Base-by-base conservation (phyloP, 371 early-diverging fungal genomes). In the Chytridiales sp. region DNA sequence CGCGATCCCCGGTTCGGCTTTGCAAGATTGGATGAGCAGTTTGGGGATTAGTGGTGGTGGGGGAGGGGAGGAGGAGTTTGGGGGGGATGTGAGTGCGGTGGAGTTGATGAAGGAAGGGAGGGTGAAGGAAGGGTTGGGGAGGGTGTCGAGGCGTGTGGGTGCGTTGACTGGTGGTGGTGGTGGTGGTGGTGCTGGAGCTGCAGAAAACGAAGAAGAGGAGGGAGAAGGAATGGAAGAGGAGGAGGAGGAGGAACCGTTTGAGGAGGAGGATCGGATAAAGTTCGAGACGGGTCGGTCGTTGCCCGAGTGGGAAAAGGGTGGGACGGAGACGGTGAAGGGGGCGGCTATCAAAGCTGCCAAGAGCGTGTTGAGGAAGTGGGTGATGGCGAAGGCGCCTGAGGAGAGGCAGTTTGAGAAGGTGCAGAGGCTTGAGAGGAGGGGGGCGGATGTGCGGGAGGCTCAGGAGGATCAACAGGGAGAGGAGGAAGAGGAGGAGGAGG, bases 241-340 rank as follows among this genome's bases (percentile, higher is more conserved):
- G n/a, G n/a, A 38, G 9, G 38, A 38, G 38, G 38, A n/a, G 38
- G 9, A 38, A 9, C 9, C 11, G 11, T 38, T 38, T 38, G 38
- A 38, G 11, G 38, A 38, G 38, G 38, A 38, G 38, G 38, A 9
- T n/a, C 11, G n/a, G 38, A n/a, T 11, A 9, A n/a, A 38, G 38
- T n/a, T 11, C n/a, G 38, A 38, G n/a, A n/a, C 9, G 38, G n/a
- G n/a, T n/a, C n/a, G n/a, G n/a, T n/a, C n/a, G n/a, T n/a, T n/a
- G n/a, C n/a, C n/a, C n/a, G 38, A n/a, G n/a, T 38, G 38, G 38
- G 38, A n/a, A 38, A 38, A 38, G 38, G 38, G 38, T 38, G n/a
- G 9, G 38, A 38, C 38, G 38, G n/a, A n/a, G n/a, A 38, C 11
- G 11, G 11, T 9, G 38, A n/a, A 38, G 38, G n/a, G 38, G 38